phyloP scores from a whole-genome alignment of 176 grass and related monocot species.

The Juncus inflexus region DNA sequence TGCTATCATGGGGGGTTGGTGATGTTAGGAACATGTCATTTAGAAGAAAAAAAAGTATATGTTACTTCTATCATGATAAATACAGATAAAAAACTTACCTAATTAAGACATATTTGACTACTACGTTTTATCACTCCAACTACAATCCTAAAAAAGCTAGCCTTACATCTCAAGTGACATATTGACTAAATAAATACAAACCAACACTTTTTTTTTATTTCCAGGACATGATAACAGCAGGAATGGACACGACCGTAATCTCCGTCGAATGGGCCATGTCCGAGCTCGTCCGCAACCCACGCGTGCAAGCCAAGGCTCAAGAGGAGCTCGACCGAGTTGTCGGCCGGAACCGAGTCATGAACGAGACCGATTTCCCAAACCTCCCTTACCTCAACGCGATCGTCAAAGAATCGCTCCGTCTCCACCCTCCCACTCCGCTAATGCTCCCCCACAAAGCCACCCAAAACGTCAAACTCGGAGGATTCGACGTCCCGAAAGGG shows the following conservation, averaged over 20 bases:
- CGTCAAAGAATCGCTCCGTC: slow-evolving; percentile 55
- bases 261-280: slow-evolving; percentile 64
- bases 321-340: slow-evolving; percentile 52
- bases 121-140: background rate
- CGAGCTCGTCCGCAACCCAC: slow-evolving; percentile 43
- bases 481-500: slow-evolving; percentile 52
- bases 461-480: slow-evolving; percentile 34
- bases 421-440: slow-evolving; percentile 57
- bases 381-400: slow-evolving; percentile 53
- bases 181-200: background rate
- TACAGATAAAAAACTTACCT: slow-evolving; percentile 1
- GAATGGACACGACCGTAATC: slow-evolving; percentile 67
- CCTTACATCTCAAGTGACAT: background rate
- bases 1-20: slow-evolving; percentile 25
- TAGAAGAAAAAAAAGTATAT: background rate
- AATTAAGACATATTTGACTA: background rate
- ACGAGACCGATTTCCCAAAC: slow-evolving; percentile 41
- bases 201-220: background rate
- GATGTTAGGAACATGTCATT: slow-evolving; percentile 16
- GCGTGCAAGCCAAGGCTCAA: slow-evolving; percentile 44
- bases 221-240: slow-evolving; percentile 66
- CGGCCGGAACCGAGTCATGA: slow-evolving; percentile 32
- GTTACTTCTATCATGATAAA: background rate
- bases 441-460: slow-evolving; percentile 58
- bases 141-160: background rate